phyloP scores from a whole-genome alignment of 106 monocot genomes.

The Alisma plantagoaquatica region DNA sequence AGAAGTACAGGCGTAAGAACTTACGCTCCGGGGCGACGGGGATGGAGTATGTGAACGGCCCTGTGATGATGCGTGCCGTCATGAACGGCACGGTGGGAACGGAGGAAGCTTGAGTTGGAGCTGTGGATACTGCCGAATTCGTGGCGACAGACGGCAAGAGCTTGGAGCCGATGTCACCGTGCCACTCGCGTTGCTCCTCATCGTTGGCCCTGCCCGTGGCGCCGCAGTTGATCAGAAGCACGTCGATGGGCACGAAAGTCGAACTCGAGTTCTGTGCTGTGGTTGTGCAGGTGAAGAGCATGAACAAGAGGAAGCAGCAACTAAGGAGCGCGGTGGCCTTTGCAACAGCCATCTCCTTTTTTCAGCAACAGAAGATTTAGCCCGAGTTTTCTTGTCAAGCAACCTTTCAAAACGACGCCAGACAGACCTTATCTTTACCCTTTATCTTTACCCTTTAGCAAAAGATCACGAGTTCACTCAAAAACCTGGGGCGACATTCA shows the following conservation, averaged over 20 bases:
- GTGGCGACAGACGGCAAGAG: conserved; percentile 7
- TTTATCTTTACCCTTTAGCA: too few species aligned
- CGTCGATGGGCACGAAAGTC: conserved; percentile 11
- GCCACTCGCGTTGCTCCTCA: conserved; percentile 24
- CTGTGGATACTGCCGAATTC: conserved; percentile 1
- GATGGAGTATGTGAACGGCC: conserved; percentile 55
- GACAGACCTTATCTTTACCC: too few species aligned
- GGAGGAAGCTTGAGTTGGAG: conserved; percentile 14
- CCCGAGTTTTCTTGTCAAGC: too few species aligned
- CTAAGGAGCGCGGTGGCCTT: too few species aligned
- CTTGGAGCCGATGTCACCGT: conserved; percentile 21
- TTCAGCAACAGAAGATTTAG: too few species aligned
- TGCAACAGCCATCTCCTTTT: too few species aligned
- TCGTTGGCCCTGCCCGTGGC: conserved; percentile 2
- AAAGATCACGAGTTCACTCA: too few species aligned
- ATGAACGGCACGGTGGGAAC: conserved; percentile 27
- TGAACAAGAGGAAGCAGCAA: conserved; percentile 11
- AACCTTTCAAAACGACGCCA: too few species aligned
- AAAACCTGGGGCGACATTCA: too few species aligned
- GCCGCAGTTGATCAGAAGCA: conserved; percentile 35
- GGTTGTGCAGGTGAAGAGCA: background rate
- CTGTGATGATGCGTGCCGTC: conserved; percentile 43
- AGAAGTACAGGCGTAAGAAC: conserved; percentile 62
- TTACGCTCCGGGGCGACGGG: conserved; percentile 35
- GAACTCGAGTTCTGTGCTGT: conserved; percentile 1